Evolutionary conservation across 2,329 filamentous ascomycete genomes (phyloP).

Genomic region (Colletotrichum horii): DNA sequence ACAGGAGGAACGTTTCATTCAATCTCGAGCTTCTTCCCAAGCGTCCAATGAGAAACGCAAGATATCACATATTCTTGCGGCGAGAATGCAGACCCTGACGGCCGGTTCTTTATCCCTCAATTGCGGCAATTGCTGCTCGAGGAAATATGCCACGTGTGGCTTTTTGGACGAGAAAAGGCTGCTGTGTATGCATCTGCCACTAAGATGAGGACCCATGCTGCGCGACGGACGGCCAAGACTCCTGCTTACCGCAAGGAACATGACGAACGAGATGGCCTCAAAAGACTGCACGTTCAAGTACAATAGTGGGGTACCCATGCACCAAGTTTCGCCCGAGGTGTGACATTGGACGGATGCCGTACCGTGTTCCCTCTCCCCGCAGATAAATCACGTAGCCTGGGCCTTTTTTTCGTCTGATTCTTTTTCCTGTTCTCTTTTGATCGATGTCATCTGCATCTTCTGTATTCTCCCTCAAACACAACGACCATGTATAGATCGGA

Average conservation of each 20-base stretch:
- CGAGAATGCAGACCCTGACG: not conserved
- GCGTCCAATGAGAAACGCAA: not conserved
- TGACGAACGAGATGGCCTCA: not conserved
- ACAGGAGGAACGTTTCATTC: slow-evolving; percentile 7
- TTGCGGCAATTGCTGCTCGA: not conserved
- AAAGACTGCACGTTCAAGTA: not conserved
- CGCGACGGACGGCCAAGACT: not conserved
- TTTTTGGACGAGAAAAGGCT: not conserved
- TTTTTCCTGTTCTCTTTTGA: not conserved
- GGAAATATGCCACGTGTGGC: not conserved
- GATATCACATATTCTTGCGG: not conserved
- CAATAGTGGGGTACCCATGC: not conserved
- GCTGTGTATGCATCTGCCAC: not conserved
- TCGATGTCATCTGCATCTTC: not conserved
- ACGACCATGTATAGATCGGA: not conserved
- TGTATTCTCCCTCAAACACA: not conserved
- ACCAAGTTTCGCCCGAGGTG: not conserved
- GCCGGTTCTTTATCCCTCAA: not conserved
- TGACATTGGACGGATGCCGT: not conserved
- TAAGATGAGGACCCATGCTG: not conserved
- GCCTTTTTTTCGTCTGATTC: slow-evolving; percentile 1
- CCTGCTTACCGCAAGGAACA: not conserved
- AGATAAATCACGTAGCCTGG: not conserved
- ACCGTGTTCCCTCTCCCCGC: not conserved
- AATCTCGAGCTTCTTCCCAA: not conserved